Percentiles rank a stretch among this genome's conserved stretches.
phyloP scores from a whole-genome alignment of 2,329 filamentous ascomycete species.

The Penicillium sp. region DNA sequence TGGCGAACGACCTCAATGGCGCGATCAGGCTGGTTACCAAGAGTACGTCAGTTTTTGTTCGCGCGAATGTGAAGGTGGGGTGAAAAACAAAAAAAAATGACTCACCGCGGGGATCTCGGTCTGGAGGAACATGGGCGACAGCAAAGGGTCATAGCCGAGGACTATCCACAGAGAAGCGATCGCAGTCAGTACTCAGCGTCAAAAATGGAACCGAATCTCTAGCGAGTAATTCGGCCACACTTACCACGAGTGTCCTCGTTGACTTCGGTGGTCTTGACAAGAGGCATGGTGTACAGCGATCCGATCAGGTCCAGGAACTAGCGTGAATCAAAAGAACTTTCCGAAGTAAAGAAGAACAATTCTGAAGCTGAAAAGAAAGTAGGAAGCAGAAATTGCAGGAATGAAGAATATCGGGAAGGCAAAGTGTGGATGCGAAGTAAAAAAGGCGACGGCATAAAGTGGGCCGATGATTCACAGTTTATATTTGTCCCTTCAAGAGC shows the following conservation, averaged over 20 bases:
- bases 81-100: constrained; percentile 59
- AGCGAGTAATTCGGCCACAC: constrained; percentile 6
- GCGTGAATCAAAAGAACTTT: background rate
- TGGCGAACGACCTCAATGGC: constrained; percentile 45
- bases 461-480: constrained; percentile 6
- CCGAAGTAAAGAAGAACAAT: background rate
- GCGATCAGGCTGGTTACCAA: constrained; percentile 32
- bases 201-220: background rate
- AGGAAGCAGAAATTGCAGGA: background rate
- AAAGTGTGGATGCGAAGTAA: constrained; percentile 1
- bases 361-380: background rate
- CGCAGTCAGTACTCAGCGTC: background rate
- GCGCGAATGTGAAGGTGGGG: constrained; percentile 57
- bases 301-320: background rate
- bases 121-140: constrained; percentile 81
- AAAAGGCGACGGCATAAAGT: constrained; percentile 2
- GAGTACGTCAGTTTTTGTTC: constrained; percentile 14
- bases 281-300: constrained; percentile 36
- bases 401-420: background rate
- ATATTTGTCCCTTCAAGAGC: background rate
- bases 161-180: constrained; percentile 54
- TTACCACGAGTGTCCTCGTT: constrained; percentile 48
- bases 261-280: constrained; percentile 40
- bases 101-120: constrained; percentile 71
- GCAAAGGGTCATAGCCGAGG: constrained; percentile 88